Percentiles rank a stretch among this genome's conserved stretches.
Evolutionary conservation across 2,329 filamentous ascomycete genomes (phyloP).

Genomic region (Colletotrichum orchidophilum): DNA sequence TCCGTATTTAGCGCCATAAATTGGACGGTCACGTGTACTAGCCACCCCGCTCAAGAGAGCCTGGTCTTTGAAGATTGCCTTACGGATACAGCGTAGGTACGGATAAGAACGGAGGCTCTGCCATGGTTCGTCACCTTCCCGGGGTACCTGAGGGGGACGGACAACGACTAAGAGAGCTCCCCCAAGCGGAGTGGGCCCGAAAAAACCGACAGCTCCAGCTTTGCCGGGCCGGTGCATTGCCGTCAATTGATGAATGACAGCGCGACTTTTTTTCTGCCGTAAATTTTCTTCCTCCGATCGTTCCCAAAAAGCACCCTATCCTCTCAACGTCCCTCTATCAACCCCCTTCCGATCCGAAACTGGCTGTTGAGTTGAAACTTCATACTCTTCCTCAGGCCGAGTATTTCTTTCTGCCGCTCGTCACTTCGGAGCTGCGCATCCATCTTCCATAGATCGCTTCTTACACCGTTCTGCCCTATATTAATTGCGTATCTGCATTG

Average conservation of each 20-base stretch:
- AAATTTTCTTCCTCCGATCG: slow-evolving; percentile 22
- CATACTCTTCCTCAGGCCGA: slow-evolving; percentile 1
- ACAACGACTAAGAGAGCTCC: slow-evolving; percentile 6
- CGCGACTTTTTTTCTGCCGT: slow-evolving; percentile 22
- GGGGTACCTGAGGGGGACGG: neutral
- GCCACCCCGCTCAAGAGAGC: neutral
- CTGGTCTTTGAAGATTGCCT: neutral
- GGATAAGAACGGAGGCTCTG: neutral
- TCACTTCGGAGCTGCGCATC: slow-evolving; percentile 7
- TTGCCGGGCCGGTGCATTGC: slow-evolving; percentile 32
- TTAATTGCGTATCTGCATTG: slow-evolving; percentile 22
- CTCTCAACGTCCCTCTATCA: slow-evolving; percentile 1
- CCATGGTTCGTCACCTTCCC: too few relatives aligned
- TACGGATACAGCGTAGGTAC: too few relatives aligned
- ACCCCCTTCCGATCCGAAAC: neutral
- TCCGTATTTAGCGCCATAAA: neutral
- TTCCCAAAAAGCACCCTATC: neutral
- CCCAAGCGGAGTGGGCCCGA: slow-evolving; percentile 18
- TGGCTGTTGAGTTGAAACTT: slow-evolving; percentile 10
- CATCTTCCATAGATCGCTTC: slow-evolving; percentile 10
- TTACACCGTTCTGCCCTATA: slow-evolving; percentile 9
- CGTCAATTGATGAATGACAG: slow-evolving; percentile 33
- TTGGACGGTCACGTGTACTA: neutral
- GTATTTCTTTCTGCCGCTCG: neutral
- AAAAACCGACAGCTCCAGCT: slow-evolving; percentile 28